Base-by-base conservation (phyloP, 176 grass and related monocot genomes). In the Avena sativa region DNA sequence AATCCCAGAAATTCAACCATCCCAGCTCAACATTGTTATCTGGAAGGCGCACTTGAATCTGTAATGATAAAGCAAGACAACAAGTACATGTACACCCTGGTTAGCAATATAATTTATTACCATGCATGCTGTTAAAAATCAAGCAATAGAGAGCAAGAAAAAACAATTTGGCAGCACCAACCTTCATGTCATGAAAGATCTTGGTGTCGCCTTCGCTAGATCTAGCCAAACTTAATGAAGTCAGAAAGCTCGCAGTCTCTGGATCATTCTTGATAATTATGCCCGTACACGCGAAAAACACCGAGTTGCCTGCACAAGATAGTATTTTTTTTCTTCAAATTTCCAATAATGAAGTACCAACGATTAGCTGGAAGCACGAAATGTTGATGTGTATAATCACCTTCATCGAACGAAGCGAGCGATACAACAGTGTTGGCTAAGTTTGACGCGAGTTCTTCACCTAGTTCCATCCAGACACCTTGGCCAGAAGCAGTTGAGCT, bases 11-110 rank as follows among this genome's bases (percentile, higher is more conserved):
- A 14, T 51, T 23, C 47, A 75, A 52, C 46, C 68, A 26, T 75
- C 72, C 72, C 12, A 3, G 3, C 25, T 23, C n/a, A 6, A 52
- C 8, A 9, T 75, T 6, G 23, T 50, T 51, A 75, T 51, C 47
- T 51, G 47, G 72, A 51, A 75, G 72, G 72, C 47, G 47, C 46
- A 75, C 72, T 75, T 75, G 19, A 75, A 75, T 51, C 72, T 75
- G 72, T 0, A 26, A 51, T 25, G 47, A 74, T 50, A 74, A 47
- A 74, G 71, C 40, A 12, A 48, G 10, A 25, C 16, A 70, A 70
- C 67, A 70, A 69, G 32, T 19, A 68, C 9, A 19, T 16, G 51
- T 47, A 47, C 25, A 1, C 25, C 21, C 62, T 14, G 25, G 12
- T 68, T 68, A 68, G 65, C 30, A 68, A 13, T 36, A 69, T 9